Percentiles rank a stretch among this genome's conserved stretches.
Conservation (phyloP, 441 rosid genomes). For the Adansonia madagascariensis region DNA sequence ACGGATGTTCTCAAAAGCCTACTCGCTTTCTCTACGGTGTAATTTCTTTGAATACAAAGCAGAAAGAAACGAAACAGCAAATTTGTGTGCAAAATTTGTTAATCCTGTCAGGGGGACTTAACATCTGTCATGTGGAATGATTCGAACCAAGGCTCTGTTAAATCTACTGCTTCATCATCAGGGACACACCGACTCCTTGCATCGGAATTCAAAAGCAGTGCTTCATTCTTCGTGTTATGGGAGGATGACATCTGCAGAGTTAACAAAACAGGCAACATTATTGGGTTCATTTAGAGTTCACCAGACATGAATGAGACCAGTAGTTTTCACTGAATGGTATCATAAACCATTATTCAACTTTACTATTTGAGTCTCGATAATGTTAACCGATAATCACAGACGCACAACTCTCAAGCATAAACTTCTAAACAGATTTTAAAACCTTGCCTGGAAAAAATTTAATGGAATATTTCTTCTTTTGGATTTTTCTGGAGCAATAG, state of each 20-base stretch:
- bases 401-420: background rate
- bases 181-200: conserved; percentile 48
- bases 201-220: conserved; percentile 52
- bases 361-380: background rate
- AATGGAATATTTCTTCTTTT: conserved; percentile 66
- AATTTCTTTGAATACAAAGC: background rate
- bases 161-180: conserved; percentile 81
- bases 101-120: conserved; percentile 46
- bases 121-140: conserved; percentile 61
- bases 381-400: background rate
- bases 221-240: conserved; percentile 33
- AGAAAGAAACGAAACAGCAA: conserved; percentile 21
- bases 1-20: background rate
- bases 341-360: background rate
- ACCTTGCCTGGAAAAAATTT: conserved; percentile 63
- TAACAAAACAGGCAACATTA: background rate
- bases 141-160: conserved; percentile 86
- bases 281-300: background rate
- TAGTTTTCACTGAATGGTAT: background rate
- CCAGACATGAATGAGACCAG: background rate
- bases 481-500: conserved; percentile 71
- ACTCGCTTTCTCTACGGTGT: background rate
- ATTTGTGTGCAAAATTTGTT: conserved; percentile 10
- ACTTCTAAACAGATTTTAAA: background rate
- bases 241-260: conserved; percentile 45